Evolutionary conservation across 2,329 filamentous ascomycete genomes (phyloP), one percentile per base, ranked within the genome.

Genomic region (Sphaerulina vaccinii): DNA sequence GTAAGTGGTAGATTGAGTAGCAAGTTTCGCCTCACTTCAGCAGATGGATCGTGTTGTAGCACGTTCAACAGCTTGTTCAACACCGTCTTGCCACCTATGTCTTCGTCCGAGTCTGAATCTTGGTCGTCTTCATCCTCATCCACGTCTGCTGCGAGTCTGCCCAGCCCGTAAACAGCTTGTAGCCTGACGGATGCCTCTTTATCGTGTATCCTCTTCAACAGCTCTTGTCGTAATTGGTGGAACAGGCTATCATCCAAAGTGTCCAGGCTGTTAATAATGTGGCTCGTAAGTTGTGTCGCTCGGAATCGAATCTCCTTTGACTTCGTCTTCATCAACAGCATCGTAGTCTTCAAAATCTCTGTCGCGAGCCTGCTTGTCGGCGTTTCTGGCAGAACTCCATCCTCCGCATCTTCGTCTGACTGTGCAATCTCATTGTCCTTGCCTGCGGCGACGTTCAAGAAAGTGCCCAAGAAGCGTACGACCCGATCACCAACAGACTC

Each of bases 301-400:
- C 93, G 81, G 71, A 90, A 99, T 52, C 93, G 83, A 40, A 97
- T 87, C 53, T 87, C 87, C 71, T 96, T 97, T 72, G 99, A 93
- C 72, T 96, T 97, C 37, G 88, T 83, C 8, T 80, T 80, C 54
- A 96, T 77, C n/a, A 96, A 74, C 4, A 87, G 87, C 2, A 95
- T 75, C 16, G 93, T 73, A 5, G 84, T 79, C 47, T 83, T 82
- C 64, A 97, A 81, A 29, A 97, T 79, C 23, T 84, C 79, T 1
- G 84, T 83, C 1, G 84, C 88, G 19, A 97, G 80, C 43, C 91
- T 84, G 19, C 85, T 88, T 58, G 83, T 93, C 0, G 92, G 90
- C 0, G 90, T 96, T 65, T 96, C 89, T 2, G 84, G 83, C 69
- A 91, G 80, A 49, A 82, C 80, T 24, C 82, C 55, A 38, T 64